Conservation (phyloP, 2,329 filamentous ascomycete genomes). For the Phialemoniopsis sp. region DNA sequence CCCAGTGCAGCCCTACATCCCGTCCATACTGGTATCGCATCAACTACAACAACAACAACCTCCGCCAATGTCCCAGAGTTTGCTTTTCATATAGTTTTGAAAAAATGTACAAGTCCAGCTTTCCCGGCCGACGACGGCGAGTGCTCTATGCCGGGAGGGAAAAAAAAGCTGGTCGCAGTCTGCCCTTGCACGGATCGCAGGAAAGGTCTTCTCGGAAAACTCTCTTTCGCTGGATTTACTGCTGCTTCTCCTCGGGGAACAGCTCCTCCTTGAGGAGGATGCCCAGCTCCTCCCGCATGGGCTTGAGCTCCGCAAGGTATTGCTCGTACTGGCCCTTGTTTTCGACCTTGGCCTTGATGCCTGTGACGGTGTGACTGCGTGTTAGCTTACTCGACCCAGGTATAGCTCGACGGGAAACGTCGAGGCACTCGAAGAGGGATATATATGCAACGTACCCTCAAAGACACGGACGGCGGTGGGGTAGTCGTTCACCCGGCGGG, state of each 20-base stretch:
- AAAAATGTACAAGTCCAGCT: too few species aligned
- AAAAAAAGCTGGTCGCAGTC: not conserved
- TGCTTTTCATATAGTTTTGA: too few species aligned
- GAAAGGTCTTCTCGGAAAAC: too few species aligned
- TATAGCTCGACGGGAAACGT: not conserved
- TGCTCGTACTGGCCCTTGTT: conserved; percentile 96
- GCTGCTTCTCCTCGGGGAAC: conserved; percentile 64
- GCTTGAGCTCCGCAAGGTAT: conserved; percentile 91
- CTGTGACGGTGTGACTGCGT: conserved; percentile 39
- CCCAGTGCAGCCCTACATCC: too few species aligned
- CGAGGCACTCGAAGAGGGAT: conserved; percentile 2
- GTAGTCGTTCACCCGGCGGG: conserved; percentile 95
- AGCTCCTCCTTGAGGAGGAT: conserved; percentile 88
- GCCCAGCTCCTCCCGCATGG: conserved; percentile 88
- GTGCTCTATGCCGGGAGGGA: not conserved
- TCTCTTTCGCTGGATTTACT: conserved; percentile 3
- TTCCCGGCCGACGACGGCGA: too few species aligned
- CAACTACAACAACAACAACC: too few species aligned
- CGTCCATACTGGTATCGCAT: too few species aligned
- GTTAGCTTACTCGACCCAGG: not conserved
- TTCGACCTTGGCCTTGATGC: conserved; percentile 99
- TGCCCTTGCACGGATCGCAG: conserved; percentile 1
- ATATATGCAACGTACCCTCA: conserved; percentile 65
- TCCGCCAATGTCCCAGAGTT: too few species aligned
- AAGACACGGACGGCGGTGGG: conserved; percentile 98